A percentile compares a stretch with the other conserved stretches of the same genome.
These are phyloP conservation scores for Fagopyrum homotropicum DNA, from an alignment of 148 eudicot species.

Conservation along the genomic window DNA sequence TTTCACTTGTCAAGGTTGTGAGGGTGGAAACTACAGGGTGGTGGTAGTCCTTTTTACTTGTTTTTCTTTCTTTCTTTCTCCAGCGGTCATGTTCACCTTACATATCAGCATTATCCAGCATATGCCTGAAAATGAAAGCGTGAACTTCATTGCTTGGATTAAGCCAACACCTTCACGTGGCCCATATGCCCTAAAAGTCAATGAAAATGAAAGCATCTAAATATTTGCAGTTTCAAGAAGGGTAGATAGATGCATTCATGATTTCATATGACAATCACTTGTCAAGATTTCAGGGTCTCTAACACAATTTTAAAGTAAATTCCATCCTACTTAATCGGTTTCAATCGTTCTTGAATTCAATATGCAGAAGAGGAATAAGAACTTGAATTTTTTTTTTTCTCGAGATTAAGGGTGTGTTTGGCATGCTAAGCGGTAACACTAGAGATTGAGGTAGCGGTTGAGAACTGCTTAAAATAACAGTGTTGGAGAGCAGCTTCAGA, in stretches of 20 bases:
- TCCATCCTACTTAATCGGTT: background rate
- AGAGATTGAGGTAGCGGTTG: too few relatives aligned
- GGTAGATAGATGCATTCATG: background rate
- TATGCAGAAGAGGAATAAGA: background rate
- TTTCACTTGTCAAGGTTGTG: background rate
- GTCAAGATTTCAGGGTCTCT: background rate
- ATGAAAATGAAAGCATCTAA: background rate
- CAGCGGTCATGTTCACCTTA: background rate
- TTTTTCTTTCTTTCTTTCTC: background rate
- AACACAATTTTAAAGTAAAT: background rate
- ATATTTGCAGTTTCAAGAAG: background rate
- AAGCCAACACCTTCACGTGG: slow-evolving; percentile 6
- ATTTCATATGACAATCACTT: background rate
- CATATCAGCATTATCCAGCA: background rate
- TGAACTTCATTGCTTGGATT: background rate
- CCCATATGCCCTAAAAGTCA: slow-evolving; percentile 1
- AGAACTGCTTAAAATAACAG: too few relatives aligned
- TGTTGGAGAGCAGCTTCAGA: too few relatives aligned
- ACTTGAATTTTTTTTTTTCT: background rate
- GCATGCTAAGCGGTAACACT: background rate
- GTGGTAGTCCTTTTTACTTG: background rate
- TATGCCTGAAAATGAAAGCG: slow-evolving; percentile 6
- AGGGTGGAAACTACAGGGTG: background rate
- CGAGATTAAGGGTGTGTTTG: too few relatives aligned
- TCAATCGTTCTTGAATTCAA: background rate